Evolutionary conservation across 129 eudicot genomes (phyloP).

Genomic region (Flaveria ramosissima): DNA sequence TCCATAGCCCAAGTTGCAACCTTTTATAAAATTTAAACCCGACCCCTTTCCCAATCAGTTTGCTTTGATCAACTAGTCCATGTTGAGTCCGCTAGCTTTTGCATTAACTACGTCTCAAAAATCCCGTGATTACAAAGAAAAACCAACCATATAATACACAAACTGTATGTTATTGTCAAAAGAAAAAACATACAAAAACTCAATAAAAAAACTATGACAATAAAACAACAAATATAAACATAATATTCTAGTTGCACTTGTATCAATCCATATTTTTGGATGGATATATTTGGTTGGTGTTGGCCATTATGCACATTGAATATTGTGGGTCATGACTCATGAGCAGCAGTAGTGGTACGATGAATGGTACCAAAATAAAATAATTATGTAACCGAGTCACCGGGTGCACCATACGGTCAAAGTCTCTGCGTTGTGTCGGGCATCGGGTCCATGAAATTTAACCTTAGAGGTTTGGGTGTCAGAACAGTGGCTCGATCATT

Average conservation of each 20-base stretch:
- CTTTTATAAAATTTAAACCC: too few relatives aligned
- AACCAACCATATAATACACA: background rate
- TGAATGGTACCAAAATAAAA: background rate
- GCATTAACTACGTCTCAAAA: background rate
- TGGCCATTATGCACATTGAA: conserved; percentile 21
- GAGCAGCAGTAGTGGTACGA: conserved; percentile 1
- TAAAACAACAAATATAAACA: background rate
- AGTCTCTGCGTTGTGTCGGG: background rate
- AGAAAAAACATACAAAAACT: background rate
- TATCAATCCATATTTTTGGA: conserved; percentile 5
- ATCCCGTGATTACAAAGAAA: background rate
- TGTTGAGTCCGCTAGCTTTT: background rate
- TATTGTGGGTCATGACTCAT: conserved; percentile 24
- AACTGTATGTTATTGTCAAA: background rate
- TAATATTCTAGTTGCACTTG: background rate
- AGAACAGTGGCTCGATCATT: conserved; percentile 20
- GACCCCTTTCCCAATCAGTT: too few relatives aligned
- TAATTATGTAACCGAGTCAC: background rate
- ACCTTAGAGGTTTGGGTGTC: background rate
- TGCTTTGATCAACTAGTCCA: too few relatives aligned
- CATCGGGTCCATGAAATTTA: background rate
- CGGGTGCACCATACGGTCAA: conserved; percentile 22
- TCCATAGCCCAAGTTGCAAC: too few relatives aligned
- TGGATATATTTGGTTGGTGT: conserved; percentile 30
- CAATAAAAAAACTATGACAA: background rate